Base-by-base conservation (phyloP, 2,329 filamentous ascomycete genomes). In the Ophiocordyceps camponoti-floridani region DNA sequence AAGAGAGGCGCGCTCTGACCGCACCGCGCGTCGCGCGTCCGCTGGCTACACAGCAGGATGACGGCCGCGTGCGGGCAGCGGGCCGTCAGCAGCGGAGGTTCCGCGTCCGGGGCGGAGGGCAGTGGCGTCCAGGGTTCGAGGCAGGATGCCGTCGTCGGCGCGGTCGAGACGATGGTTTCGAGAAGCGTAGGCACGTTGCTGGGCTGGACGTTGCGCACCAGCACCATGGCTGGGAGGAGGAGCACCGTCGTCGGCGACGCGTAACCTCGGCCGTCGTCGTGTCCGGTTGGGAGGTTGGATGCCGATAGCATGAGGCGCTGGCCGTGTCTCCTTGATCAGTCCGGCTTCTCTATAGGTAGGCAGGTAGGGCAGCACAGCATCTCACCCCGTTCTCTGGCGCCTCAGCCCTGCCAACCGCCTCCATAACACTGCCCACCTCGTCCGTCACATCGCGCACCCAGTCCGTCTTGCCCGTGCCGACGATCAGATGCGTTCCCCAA, bases 401-500 rank as follows among this genome's bases (percentile, higher is more conserved):
- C 11, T 68, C 64, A 1, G 70, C 68, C 45, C 66, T 66, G 13
- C 63, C 72, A 52, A 88, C 73, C 2, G 82, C 84, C 65, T 86
- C 70, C 84, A 89, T 89, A 30, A 89, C 72, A 57, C 81, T 86
- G 6, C 82, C 83, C 62, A 84, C 80, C 68, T 96, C 91, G 57
- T 96, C 84, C 46, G 75, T 77, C 41, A 94, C 84, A 65, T 94
- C 82, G 48, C 84, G 67, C 56, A 89, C 82, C 91, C 91, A 98
- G 63, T 98, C 91, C 26, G 80, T 74, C 73, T 95, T 94, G 48
- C 87, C 85, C n/a, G 91, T 98, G 23, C 86, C 91, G 14, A 96
- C 86, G 30, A 98, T 67, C 49, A 94, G 59, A 63, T 98, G 91
- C 18, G 87, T 91, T 55, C 77, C 80, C 83, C 86, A 96, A 33